Base-by-base conservation (phyloP, 1,284 basidiomycete species). In the Flammula alnicola region DNA sequence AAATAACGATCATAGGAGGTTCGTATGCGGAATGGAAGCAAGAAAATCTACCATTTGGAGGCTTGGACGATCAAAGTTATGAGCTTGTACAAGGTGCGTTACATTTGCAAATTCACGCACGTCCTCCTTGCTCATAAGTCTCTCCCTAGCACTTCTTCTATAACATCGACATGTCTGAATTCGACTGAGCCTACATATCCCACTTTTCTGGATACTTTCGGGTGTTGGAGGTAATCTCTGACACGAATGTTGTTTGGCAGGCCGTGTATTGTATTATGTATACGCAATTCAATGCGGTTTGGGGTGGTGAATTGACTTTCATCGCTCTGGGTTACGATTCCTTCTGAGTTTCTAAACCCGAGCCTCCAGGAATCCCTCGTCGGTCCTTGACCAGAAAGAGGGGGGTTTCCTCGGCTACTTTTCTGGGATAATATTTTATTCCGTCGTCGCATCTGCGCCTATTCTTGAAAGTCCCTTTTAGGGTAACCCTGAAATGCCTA, bases 21-120 rank as follows among this genome's bases (percentile, higher is more conserved):
- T 35, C 85, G 95, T 19, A 91, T 97, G 89, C 82, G 93, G 27
- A 76, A 85, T 54, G 95, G 95, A 3, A 91, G 79, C 66, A 98
- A 98, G 71, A 95, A 96, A 70, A 97, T 98, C 52, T 97, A 89
- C 71, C 95, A 98, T 64, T 79, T 98, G 35, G 95, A 98, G 65
- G 93, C 93, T 12, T 96, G 91, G 89, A 88, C 91, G 1, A 84
- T 91, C 40, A 93, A 93, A 64, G 80, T 89, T 10, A 93, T 93
- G 90, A 88, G 81, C 59, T 52, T 90, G 46, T 85, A 87, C 61
- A 89, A 90, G 74, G 86, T 86, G 41, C 33, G 73, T 50, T 39
- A n/a, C n/a, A n/a, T n/a, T n/a, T n/a, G n/a, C 16, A 11, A 31
- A 5, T 14, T 26, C 27, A 33, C 12, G 8, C 25, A 16, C 32